These are phyloP conservation scores for Vitis hybrid DNA, from an alignment of 177 flowering plant species.

Conservation along the genomic window DNA sequence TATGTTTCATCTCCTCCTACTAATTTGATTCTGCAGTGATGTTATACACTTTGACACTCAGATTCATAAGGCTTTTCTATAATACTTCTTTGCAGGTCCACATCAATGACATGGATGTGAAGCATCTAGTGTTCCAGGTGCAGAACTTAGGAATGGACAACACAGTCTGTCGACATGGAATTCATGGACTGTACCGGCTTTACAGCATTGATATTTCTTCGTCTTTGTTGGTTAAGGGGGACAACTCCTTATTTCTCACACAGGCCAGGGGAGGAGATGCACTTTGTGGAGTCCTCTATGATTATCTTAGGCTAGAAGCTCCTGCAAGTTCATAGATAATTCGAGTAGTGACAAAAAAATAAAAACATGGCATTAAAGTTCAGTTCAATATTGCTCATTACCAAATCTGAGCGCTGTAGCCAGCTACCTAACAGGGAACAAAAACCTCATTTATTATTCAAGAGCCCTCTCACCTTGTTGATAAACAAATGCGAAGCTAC, in stretches of 20 bases:
- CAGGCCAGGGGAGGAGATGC: constrained; percentile 49
- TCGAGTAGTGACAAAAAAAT: too few relatives aligned
- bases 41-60: too few relatives aligned
- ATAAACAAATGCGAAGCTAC: too few relatives aligned
- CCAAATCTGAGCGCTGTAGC: too few relatives aligned
- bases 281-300: constrained; percentile 44
- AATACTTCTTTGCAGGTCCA: constrained; percentile 26
- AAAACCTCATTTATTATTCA: too few relatives aligned
- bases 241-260: constrained; percentile 39
- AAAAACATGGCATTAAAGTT: neutral
- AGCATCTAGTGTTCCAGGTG: constrained; percentile 34
- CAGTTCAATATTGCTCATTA: neutral
- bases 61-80: too few relatives aligned
- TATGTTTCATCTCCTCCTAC: too few relatives aligned
- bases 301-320: constrained; percentile 50
- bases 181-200: constrained; percentile 49
- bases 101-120: constrained; percentile 27
- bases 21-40: too few relatives aligned
- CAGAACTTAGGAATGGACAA: constrained; percentile 42
- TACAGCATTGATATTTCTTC: constrained; percentile 37
- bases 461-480: too few relatives aligned
- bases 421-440: too few relatives aligned
- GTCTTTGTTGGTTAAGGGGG: constrained; percentile 33
- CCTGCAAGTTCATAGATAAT: constrained; percentile 22
- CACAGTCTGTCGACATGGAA: constrained; percentile 47